These are phyloP conservation scores for Inonotus obliquus DNA, from an alignment of 1,284 basidiomycete genomes.

Conservation along the genomic window DNA sequence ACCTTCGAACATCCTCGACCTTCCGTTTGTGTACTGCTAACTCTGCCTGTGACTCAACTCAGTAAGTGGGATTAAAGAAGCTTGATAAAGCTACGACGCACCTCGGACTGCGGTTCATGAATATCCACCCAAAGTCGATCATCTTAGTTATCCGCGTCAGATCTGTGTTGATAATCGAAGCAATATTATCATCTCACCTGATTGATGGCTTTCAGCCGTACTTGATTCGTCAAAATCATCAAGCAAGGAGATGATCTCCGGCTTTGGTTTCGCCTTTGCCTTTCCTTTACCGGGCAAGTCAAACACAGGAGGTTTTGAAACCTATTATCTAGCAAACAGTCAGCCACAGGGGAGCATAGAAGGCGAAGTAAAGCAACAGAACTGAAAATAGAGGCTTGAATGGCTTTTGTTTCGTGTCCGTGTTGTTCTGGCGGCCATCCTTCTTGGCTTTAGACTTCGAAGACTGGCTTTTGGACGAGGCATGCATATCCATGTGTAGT, in stretches of 20 bases:
- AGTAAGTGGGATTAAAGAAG: constrained; percentile 1
- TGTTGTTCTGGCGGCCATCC: neutral
- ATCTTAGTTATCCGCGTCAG: constrained; percentile 28
- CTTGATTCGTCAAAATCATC: constrained; percentile 25
- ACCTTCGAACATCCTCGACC: constrained; percentile 78
- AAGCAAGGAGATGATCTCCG: constrained; percentile 2
- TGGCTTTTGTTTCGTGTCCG: constrained; percentile 26
- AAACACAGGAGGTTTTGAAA: constrained; percentile 33
- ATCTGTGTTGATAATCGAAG: neutral
- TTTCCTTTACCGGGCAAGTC: constrained; percentile 39
- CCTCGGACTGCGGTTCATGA: constrained; percentile 66
- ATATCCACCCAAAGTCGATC: constrained; percentile 73
- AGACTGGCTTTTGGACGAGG: neutral
- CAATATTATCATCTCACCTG: neutral
- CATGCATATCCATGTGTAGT: neutral
- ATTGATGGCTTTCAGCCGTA: neutral
- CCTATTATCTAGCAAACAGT: constrained; percentile 24
- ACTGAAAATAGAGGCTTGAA: constrained; percentile 47
- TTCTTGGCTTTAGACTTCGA: neutral
- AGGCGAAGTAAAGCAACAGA: constrained; percentile 22
- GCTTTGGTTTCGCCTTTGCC: constrained; percentile 35
- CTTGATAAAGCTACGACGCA: constrained; percentile 27
- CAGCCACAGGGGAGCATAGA: constrained; percentile 8
- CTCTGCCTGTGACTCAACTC: constrained; percentile 46
- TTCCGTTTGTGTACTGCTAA: constrained; percentile 89